Evolutionary conservation across 805 yeast genomes (phyloP).

Genomic region (Lachancea quebecensis): DNA sequence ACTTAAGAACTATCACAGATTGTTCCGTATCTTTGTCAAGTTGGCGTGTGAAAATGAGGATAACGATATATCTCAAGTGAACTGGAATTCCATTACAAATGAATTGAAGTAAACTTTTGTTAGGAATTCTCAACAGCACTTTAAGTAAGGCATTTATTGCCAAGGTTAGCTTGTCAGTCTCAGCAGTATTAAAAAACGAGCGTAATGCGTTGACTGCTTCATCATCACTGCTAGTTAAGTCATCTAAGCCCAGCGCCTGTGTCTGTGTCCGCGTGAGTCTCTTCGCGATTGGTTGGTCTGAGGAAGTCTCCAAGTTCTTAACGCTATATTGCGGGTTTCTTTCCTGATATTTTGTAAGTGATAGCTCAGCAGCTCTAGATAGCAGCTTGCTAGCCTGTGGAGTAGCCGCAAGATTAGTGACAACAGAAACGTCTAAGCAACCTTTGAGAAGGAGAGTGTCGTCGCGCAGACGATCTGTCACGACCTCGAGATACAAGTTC

Average conservation of each 20-base stretch:
- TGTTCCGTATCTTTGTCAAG: conserved; percentile 19
- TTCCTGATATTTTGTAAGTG: conserved; percentile 24
- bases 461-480: conserved; percentile 20
- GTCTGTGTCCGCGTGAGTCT: conserved; percentile 30
- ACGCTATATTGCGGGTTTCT: conserved; percentile 21
- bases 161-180: conserved; percentile 51
- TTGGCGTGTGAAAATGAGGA: conserved; percentile 41
- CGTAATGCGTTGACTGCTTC: conserved; percentile 40
- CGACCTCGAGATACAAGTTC: conserved; percentile 26
- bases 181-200: conserved; percentile 56
- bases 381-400: conserved; percentile 26
- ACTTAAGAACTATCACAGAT: conserved; percentile 33
- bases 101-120: conserved; percentile 45
- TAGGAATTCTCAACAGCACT: conserved; percentile 34
- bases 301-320: conserved; percentile 8
- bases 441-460: conserved; percentile 28
- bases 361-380: conserved; percentile 19
- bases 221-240: conserved; percentile 23
- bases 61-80: conserved; percentile 61
- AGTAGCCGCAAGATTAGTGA: conserved; percentile 24
- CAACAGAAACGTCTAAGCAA: conserved; percentile 27
- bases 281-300: conserved; percentile 11
- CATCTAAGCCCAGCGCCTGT: conserved; percentile 22
- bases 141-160: conserved; percentile 48
- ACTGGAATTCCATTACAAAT: conserved; percentile 76